Percentiles rank a stretch among this genome's conserved stretches.
phyloP scores from a whole-genome alignment of 148 eudicot genomes.

The Rhododendron ferrugineum region DNA sequence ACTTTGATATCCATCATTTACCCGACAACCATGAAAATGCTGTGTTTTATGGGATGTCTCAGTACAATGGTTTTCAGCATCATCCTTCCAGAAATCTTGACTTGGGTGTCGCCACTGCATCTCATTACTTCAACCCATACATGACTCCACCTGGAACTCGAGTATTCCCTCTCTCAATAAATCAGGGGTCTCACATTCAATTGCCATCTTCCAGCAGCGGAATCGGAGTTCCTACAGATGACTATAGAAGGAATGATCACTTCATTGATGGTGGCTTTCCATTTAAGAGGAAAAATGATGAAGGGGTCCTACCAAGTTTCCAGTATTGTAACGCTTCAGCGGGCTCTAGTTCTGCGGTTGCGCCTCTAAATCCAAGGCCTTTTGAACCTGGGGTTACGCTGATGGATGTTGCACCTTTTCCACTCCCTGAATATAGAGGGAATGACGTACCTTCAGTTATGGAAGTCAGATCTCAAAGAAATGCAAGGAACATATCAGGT shows the following conservation, averaged over 20 bases:
- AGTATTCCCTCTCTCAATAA: constrained; percentile 48
- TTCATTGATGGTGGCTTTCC: constrained; percentile 42
- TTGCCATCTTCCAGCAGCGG: constrained; percentile 51
- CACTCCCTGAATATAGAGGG: constrained; percentile 40
- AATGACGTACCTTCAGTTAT: constrained; percentile 28
- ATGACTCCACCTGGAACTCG: constrained; percentile 48
- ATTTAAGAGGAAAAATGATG: constrained; percentile 70
- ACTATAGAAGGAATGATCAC: constrained; percentile 38
- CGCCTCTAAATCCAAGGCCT: constrained; percentile 36
- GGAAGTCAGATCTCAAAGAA: constrained; percentile 37
- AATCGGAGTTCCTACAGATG: constrained; percentile 37
- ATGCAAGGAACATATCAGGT: constrained; percentile 33
- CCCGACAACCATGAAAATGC: constrained; percentile 43
- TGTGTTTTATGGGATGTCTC: constrained; percentile 50
- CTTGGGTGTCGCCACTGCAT: constrained; percentile 32
- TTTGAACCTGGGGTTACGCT: constrained; percentile 34
- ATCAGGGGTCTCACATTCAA: constrained; percentile 51
- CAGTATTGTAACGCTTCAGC: constrained; percentile 43
- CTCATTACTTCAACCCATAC: constrained; percentile 40
- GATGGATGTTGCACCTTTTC: constrained; percentile 39
- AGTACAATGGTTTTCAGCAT: constrained; percentile 38
- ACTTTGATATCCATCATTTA: constrained; percentile 40
- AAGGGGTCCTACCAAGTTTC: constrained; percentile 37
- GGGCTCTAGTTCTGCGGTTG: constrained; percentile 61
- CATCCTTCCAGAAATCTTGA: constrained; percentile 58